Percentiles rank a stretch among this genome's conserved stretches.
phyloP scores from a whole-genome alignment of 2,329 filamentous ascomycete genomes.

The Hypoxylon sp. region DNA sequence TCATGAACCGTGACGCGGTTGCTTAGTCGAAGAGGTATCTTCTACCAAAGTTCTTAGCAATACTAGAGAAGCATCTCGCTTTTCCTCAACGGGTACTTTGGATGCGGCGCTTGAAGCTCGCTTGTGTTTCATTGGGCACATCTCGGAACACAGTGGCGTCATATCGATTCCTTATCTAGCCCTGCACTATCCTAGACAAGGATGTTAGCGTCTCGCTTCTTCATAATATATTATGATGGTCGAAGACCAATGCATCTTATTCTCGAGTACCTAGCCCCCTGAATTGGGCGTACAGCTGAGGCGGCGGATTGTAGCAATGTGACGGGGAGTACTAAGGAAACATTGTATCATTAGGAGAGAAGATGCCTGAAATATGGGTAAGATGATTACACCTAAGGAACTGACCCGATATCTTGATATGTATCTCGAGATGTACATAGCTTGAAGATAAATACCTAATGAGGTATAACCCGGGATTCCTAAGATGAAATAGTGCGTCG shows the following conservation, averaged over 20 bases:
- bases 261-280: background rate
- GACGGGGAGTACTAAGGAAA: background rate
- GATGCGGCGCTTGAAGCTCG: too few relatives aligned
- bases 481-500: background rate
- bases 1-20: background rate
- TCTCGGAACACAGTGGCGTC: background rate
- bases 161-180: slow-evolving; percentile 9
- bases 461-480: background rate
- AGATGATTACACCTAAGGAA: background rate
- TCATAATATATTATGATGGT: background rate
- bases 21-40: background rate
- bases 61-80: background rate
- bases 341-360: background rate
- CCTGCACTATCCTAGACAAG: slow-evolving; percentile 2
- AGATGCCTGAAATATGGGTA: background rate
- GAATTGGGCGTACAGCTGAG: background rate
- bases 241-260: background rate
- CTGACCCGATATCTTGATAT: too few relatives aligned
- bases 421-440: background rate
- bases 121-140: background rate
- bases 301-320: background rate
- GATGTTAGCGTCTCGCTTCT: background rate
- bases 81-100: too few relatives aligned
- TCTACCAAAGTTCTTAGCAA: background rate
- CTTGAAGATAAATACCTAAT: background rate